Evolutionary conservation across 1,284 basidiomycete species (phyloP).

Genomic region (Somion occarium): DNA sequence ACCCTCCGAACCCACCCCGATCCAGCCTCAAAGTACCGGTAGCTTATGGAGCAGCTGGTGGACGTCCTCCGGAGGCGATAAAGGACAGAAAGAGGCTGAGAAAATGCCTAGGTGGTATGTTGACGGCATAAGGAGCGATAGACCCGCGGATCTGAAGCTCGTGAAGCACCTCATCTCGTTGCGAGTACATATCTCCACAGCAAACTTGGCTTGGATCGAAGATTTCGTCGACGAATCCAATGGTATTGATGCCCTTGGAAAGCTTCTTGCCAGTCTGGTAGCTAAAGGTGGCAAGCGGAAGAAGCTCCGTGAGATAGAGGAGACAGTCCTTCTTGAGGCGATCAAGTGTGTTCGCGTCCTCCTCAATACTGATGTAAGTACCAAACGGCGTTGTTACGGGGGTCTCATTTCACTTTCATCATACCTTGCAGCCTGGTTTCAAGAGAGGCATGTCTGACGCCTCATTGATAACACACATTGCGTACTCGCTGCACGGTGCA

Average conservation of each 20-base stretch:
- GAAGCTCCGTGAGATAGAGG: slow-evolving; percentile 57
- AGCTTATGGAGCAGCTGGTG: slow-evolving; percentile 75
- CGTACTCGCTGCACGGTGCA: slow-evolving; percentile 64
- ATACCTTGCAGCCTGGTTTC: slow-evolving; percentile 59
- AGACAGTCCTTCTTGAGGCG: slow-evolving; percentile 65
- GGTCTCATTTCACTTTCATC: slow-evolving; percentile 2
- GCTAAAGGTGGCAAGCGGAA: slow-evolving; percentile 58
- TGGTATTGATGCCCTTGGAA: slow-evolving; percentile 64
- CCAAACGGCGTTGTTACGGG: neutral
- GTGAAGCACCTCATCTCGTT: slow-evolving; percentile 79
- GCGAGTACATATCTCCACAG: slow-evolving; percentile 84
- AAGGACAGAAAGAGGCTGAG: slow-evolving; percentile 32
- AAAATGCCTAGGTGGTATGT: slow-evolving; percentile 59
- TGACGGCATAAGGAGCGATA: slow-evolving; percentile 48
- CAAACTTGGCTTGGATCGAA: slow-evolving; percentile 74
- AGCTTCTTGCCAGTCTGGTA: slow-evolving; percentile 55
- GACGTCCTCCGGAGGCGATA: slow-evolving; percentile 57
- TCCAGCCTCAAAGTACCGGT: slow-evolving; percentile 69
- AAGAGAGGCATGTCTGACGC: slow-evolving; percentile 62
- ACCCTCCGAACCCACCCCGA: slow-evolving; percentile 19
- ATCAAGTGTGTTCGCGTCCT: slow-evolving; percentile 80
- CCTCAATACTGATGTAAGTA: slow-evolving; percentile 78
- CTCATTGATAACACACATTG: slow-evolving; percentile 68
- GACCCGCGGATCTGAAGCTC: slow-evolving; percentile 53
- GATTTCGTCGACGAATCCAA: slow-evolving; percentile 64